phyloP scores from a whole-genome alignment of 148 eudicot species.

The Silene conica region DNA sequence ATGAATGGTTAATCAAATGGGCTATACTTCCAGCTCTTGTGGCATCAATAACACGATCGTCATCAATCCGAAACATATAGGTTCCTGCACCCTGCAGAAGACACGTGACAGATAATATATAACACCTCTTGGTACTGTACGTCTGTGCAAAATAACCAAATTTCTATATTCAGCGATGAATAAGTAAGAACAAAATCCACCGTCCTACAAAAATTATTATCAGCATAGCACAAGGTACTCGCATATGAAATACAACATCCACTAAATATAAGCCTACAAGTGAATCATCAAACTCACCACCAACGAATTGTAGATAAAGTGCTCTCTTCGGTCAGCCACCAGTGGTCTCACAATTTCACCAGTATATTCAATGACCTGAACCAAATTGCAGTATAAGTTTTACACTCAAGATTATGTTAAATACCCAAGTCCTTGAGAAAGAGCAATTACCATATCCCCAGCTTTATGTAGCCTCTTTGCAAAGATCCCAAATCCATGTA shows the following conservation, averaged over 20 bases:
- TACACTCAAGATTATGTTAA: neutral
- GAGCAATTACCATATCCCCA: slow-evolving; percentile 77
- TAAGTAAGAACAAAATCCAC: neutral
- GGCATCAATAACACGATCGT: slow-evolving; percentile 95
- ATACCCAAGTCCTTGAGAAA: neutral
- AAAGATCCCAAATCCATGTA: slow-evolving; percentile 96
- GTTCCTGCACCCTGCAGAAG: slow-evolving; percentile 95
- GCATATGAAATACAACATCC: neutral
- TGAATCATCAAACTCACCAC: slow-evolving; percentile 53
- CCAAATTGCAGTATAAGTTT: slow-evolving; percentile 11
- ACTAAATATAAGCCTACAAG: neutral
- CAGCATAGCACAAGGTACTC: neutral
- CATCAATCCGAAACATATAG: slow-evolving; percentile 92
- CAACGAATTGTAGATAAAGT: slow-evolving; percentile 75
- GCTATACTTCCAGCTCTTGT: slow-evolving; percentile 98
- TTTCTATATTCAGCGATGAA: neutral
- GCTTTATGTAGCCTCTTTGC: slow-evolving; percentile 85
- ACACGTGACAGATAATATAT: slow-evolving; percentile 1
- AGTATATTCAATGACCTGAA: slow-evolving; percentile 84
- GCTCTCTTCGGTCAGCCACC: slow-evolving; percentile 94
- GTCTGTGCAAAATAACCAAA: neutral
- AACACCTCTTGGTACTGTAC: neutral
- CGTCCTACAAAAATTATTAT: slow-evolving; percentile 5
- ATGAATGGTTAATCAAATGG: slow-evolving; percentile 94
- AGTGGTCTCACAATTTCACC: slow-evolving; percentile 89